Conservation (phyloP, 139 green algal species). For the Chloropicon primus region DNA sequence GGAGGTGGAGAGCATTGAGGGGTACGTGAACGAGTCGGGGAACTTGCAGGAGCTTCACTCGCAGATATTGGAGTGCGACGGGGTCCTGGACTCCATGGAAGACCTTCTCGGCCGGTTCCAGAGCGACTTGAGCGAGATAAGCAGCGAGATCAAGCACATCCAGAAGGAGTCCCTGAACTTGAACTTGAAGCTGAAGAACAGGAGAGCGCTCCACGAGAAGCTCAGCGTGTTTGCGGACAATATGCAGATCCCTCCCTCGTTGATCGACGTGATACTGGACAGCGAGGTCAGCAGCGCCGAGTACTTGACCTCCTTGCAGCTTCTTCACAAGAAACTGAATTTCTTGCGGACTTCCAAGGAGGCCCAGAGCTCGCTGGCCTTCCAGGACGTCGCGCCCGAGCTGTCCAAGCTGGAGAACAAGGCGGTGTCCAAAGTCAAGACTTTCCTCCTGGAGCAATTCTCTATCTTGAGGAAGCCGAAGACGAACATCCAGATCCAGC, state of each 20-base stretch:
- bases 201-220: conserved; percentile 33
- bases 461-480: conserved; percentile 74
- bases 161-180: conserved; percentile 62
- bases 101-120: conserved; percentile 68
- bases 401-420: conserved; percentile 73
- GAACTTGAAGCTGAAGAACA: conserved; percentile 73
- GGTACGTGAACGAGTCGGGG: conserved; percentile 85
- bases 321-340: conserved; percentile 41
- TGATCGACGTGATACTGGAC: not conserved
- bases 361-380: conserved; percentile 17
- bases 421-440: conserved; percentile 46
- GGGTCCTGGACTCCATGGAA: conserved; percentile 80
- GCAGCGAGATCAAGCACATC: conserved; percentile 30
- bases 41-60: conserved; percentile 73
- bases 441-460: conserved; percentile 63
- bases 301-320: not conserved
- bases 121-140: conserved; percentile 51
- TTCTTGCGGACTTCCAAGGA: conserved; percentile 29
- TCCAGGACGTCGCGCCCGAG: conserved; percentile 67
- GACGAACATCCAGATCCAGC: conserved; percentile 83
- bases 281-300: not conserved
- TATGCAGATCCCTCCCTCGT: conserved; percentile 44
- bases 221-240: conserved; percentile 73
- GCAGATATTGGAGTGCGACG: conserved; percentile 81
- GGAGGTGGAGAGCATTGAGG: conserved; percentile 82